phyloP scores from a whole-genome alignment of 2,329 filamentous ascomycete genomes.

The Dactylellina drechsleri region DNA sequence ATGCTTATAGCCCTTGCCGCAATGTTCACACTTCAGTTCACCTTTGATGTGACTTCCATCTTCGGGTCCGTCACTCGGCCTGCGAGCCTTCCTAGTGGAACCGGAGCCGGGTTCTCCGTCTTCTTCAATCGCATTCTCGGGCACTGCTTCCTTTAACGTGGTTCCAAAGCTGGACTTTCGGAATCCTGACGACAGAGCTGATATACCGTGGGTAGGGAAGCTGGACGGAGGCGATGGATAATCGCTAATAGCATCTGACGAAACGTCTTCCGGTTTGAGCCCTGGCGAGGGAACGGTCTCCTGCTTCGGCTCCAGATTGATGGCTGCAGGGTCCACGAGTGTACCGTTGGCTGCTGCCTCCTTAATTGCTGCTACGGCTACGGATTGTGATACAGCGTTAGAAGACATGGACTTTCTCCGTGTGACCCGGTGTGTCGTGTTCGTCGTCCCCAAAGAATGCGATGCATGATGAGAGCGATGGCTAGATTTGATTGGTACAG shows the following conservation, averaged over 20 bases:
- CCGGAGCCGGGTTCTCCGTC: constrained; percentile 42
- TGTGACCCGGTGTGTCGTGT: constrained; percentile 78
- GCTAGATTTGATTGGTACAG: constrained; percentile 51
- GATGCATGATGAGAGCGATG: constrained; percentile 52
- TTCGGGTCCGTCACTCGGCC: constrained; percentile 53
- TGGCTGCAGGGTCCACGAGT: constrained; percentile 26
- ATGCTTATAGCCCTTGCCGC: constrained; percentile 99
- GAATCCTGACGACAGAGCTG: constrained; percentile 66
- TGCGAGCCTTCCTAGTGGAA: constrained; percentile 46
- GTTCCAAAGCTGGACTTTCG: constrained; percentile 59
- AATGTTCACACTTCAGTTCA: constrained; percentile 95
- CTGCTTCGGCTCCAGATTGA: constrained; percentile 41
- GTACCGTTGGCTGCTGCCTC: constrained; percentile 65
- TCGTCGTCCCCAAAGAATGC: constrained; percentile 49
- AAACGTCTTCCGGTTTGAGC: constrained; percentile 68
- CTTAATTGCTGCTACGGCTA: constrained; percentile 77
- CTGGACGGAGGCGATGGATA: constrained; percentile 72
- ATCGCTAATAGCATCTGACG: constrained; percentile 68
- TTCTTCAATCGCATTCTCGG: constrained; percentile 59
- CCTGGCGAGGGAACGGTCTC: constrained; percentile 66
- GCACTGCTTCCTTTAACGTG: constrained; percentile 61
- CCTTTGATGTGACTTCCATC: constrained; percentile 77
- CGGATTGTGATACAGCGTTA: constrained; percentile 75
- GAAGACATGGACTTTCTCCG: constrained; percentile 93
- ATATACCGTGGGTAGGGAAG: constrained; percentile 69